Conservation (phyloP, 345 rosid genomes). For the Rhizophora apiculata region DNA sequence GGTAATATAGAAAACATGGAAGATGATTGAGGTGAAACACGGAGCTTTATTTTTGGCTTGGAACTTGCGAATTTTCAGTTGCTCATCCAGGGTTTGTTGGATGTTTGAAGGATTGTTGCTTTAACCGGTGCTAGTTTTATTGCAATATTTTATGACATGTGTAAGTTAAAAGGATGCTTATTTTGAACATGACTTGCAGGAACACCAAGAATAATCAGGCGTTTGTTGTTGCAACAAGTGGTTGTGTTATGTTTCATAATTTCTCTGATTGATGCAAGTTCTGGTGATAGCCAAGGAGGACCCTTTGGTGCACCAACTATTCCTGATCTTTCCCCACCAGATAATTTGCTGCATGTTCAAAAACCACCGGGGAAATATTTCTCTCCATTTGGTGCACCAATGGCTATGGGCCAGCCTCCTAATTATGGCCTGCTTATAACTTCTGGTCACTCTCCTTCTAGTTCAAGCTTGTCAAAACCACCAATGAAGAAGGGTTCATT, state of each 20-base stretch:
- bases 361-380: constrained; percentile 40
- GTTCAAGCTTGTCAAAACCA: constrained; percentile 60
- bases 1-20: too few relatives aligned
- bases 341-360: constrained; percentile 36
- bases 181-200: constrained; percentile 37
- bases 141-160: background rate
- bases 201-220: constrained; percentile 21
- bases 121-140: background rate
- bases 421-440: constrained; percentile 52
- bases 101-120: too few relatives aligned
- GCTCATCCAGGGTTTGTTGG: too few relatives aligned
- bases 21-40: too few relatives aligned
- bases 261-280: constrained; percentile 34
- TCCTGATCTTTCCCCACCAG: constrained; percentile 50
- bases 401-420: constrained; percentile 43
- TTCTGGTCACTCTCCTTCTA: constrained; percentile 56
- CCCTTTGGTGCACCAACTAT: constrained; percentile 40
- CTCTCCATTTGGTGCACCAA: constrained; percentile 42
- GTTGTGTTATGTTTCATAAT: constrained; percentile 38
- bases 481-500: constrained; percentile 50
- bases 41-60: too few relatives aligned
- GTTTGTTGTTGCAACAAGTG: constrained; percentile 37
- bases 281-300: constrained; percentile 21
- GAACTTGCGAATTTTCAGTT: too few relatives aligned
- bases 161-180: constrained; percentile 10